phyloP scores from a whole-genome alignment of 2,329 filamentous ascomycete genomes.

The Aphanocladium album region DNA sequence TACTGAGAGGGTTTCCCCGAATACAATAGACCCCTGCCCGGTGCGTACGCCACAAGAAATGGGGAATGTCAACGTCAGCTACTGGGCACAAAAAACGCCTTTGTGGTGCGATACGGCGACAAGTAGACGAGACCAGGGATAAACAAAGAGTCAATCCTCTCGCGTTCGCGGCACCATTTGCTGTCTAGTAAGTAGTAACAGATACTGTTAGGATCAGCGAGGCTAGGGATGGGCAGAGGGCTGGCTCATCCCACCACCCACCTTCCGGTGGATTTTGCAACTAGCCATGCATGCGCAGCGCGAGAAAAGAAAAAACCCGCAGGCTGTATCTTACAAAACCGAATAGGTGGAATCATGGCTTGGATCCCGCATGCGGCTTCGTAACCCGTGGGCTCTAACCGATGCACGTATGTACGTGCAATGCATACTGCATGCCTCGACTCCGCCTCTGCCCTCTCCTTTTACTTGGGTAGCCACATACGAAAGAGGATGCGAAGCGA shows the following conservation, averaged over 20 bases:
- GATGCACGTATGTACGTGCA: slow-evolving; percentile 4
- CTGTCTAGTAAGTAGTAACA: too few relatives aligned
- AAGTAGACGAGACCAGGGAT: background rate
- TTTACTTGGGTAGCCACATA: background rate
- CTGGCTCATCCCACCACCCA: background rate
- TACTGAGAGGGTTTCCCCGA: background rate
- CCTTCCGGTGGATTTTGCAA: background rate
- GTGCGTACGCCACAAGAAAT: background rate
- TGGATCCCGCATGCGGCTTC: slow-evolving; percentile 8
- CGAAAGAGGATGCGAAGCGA: background rate
- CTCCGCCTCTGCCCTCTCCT: background rate
- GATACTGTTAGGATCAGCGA: background rate
- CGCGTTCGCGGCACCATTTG: too few relatives aligned
- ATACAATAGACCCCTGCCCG: background rate
- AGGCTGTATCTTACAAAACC: slow-evolving; percentile 5
- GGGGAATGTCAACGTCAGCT: background rate
- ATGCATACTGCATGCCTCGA: background rate
- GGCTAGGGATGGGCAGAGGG: background rate
- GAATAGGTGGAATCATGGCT: slow-evolving; percentile 10
- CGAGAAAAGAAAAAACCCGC: background rate
- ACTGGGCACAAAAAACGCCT: too few relatives aligned
- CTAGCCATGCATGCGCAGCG: background rate
- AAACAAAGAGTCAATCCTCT: too few relatives aligned
- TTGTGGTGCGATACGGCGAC: background rate
- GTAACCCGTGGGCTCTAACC: background rate